Percentiles rank a stretch among this genome's conserved stretches.
These are phyloP conservation scores for Carallia brachiata DNA, from an alignment of 345 rosid species.

Conservation along the genomic window DNA sequence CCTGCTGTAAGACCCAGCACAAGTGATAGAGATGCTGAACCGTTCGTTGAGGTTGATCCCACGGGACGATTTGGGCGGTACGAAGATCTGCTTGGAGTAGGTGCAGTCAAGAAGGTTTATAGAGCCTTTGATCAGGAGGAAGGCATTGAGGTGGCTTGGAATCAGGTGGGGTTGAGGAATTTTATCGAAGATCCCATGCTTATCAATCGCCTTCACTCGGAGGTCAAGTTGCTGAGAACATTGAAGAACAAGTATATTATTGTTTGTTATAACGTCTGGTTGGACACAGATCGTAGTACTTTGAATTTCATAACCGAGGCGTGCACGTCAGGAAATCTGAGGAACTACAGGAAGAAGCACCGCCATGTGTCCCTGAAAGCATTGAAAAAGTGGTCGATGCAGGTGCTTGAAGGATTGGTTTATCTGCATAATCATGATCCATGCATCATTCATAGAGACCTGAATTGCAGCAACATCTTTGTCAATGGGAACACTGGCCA, in stretches of 20 bases:
- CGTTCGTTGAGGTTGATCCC: constrained; percentile 61
- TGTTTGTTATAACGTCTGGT: constrained; percentile 61
- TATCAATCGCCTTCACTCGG: constrained; percentile 54
- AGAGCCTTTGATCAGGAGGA: constrained; percentile 73
- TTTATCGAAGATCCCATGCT: constrained; percentile 47
- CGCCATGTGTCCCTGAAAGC: constrained; percentile 67
- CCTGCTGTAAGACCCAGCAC: constrained; percentile 42
- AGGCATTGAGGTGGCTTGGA: constrained; percentile 79
- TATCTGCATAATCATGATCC: constrained; percentile 69
- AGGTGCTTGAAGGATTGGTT: constrained; percentile 56
- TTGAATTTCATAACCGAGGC: constrained; percentile 69
- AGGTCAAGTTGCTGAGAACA: constrained; percentile 58
- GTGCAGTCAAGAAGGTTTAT: constrained; percentile 69
- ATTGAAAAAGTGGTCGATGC: constrained; percentile 68
- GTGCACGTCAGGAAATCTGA: constrained; percentile 63
- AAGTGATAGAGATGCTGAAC: constrained; percentile 44
- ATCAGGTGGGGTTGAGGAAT: constrained; percentile 53
- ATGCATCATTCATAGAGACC: constrained; percentile 62
- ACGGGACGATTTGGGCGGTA: constrained; percentile 61
- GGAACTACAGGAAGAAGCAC: constrained; percentile 59
- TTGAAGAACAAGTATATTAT: constrained; percentile 55
- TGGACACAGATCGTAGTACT: constrained; percentile 39
- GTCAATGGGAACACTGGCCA: constrained; percentile 66
- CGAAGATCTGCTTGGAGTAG: constrained; percentile 52
- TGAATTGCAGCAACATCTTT: constrained; percentile 70